Conservation (phyloP, 2,329 filamentous ascomycete species). For the Epichloe coenophiala region DNA sequence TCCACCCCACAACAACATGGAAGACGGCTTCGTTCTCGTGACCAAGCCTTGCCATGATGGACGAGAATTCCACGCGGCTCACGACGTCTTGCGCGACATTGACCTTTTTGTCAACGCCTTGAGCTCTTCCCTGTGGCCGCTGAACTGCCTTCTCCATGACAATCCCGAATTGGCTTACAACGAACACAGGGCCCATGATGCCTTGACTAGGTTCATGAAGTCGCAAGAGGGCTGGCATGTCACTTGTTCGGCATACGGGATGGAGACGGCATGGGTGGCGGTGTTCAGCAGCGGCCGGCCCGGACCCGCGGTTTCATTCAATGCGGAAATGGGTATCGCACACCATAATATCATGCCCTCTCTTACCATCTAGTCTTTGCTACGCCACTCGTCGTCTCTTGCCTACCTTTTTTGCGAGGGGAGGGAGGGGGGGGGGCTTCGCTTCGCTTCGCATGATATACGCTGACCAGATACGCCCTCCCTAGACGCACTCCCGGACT, state of each 20-base stretch:
- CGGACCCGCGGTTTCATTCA: constrained; percentile 27
- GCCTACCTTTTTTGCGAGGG: too few relatives aligned
- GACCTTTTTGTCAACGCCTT: constrained; percentile 8
- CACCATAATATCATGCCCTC: too few relatives aligned
- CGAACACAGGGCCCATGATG: constrained; percentile 27
- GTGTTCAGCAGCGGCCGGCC: constrained; percentile 21
- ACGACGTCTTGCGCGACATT: constrained; percentile 27
- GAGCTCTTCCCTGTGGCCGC: constrained; percentile 15
- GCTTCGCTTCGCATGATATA: neutral
- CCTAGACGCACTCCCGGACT: constrained; percentile 25
- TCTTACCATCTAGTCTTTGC: neutral
- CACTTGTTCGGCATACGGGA: constrained; percentile 25
- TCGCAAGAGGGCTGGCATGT: constrained; percentile 23
- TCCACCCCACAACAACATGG: neutral
- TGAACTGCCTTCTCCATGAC: constrained; percentile 29
- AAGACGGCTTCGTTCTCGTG: neutral
- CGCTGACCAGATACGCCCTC: neutral
- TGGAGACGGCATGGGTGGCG: constrained; percentile 31
- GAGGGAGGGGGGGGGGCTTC: too few relatives aligned
- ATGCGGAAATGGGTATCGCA: constrained; percentile 21
- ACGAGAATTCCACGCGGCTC: neutral
- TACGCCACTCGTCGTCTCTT: too few relatives aligned
- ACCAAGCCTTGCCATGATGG: too few relatives aligned
- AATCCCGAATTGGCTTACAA: constrained; percentile 28
- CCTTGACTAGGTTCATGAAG: constrained; percentile 23